Evolutionary conservation across 2,329 filamentous ascomycete genomes (phyloP), one percentile per base, ranked within the genome.

Genomic region (Calonectria pseudoturangicola): DNA sequence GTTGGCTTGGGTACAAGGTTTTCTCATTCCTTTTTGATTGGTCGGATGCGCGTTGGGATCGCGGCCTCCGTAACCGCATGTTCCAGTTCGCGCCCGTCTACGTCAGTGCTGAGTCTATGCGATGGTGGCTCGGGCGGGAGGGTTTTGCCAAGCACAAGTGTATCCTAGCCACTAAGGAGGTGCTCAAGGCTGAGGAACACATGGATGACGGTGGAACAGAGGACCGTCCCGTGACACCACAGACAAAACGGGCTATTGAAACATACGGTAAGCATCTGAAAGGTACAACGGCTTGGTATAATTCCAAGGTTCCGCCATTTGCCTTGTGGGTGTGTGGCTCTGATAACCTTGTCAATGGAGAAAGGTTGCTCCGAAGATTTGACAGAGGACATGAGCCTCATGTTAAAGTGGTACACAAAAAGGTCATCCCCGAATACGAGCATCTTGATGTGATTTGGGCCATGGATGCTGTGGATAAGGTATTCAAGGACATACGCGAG

Each of bases 391-490:
- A 94, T 30, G 96, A 98, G 83, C 96, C 96, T 1, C 88, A 95
- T 80, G 95, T 97, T 10, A 87, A 89, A 47, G 86, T 98, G 6
- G 94, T 98, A 5, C 94, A 98, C 84, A 90, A 90, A 74, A 97
- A 95, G 81, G 87, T 97, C 27, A 93, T 98, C 51, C 92, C 94
- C 3, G 94, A 93, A 58, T 98, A 98, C 82, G 96, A 98, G 85
- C 96, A 98, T 84, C 88, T 98, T 5, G 96, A 98, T 84, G 95
- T 98, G 2, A 92, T 98, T 45, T 98, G 96, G 96, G 95, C 96
- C 0, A 95, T 98, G 88, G 95, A 98, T 80, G 92, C 92, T 0
- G 91, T 95, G 18, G 92, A 96, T 60, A 91, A 96, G 82, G 94
- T 98, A 0, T 97, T 96, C 6, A 88, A 87, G 70, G 96, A 98